phyloP scores from a whole-genome alignment of 2,329 filamentous ascomycete species.

The Elsinoe batatas region DNA sequence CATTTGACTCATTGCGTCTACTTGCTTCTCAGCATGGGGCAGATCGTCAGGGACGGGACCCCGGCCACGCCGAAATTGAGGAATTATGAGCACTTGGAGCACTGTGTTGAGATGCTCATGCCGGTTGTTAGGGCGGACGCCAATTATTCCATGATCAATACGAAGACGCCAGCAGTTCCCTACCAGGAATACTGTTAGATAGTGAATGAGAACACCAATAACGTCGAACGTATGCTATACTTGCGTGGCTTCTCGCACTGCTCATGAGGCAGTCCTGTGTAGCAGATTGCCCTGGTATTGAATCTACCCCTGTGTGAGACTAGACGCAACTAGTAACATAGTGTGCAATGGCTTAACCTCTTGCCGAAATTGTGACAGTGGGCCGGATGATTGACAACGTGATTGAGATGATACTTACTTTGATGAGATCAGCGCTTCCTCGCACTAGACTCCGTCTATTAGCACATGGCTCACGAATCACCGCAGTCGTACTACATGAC shows the following conservation, averaged over 20 bases:
- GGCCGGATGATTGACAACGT: no score
- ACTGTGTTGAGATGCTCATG: neutral
- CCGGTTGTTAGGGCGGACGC: neutral
- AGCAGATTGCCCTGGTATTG: neutral
- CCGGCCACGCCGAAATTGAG: neutral
- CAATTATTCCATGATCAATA: conserved; percentile 1
- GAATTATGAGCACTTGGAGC: conserved; percentile 4
- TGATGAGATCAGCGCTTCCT: no score
- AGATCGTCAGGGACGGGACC: neutral
- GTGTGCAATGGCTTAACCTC: no score
- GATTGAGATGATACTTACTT: no score
- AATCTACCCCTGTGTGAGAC: neutral
- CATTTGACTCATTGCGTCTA: neutral
- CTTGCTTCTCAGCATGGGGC: neutral
- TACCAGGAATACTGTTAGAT: conserved; percentile 3
- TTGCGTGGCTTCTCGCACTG: neutral
- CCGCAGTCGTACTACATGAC: no score
- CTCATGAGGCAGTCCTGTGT: neutral
- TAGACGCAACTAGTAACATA: neutral
- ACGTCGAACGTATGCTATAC: neutral
- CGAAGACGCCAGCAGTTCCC: neutral
- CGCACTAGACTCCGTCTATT: no score
- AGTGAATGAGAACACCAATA: neutral
- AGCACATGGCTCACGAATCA: no score
- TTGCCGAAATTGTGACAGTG: no score